Evolutionary conservation across 2,329 filamentous ascomycete species (phyloP), one percentile per base, ranked within the genome.

Genomic region (Ceratocystis eucalypticola): DNA sequence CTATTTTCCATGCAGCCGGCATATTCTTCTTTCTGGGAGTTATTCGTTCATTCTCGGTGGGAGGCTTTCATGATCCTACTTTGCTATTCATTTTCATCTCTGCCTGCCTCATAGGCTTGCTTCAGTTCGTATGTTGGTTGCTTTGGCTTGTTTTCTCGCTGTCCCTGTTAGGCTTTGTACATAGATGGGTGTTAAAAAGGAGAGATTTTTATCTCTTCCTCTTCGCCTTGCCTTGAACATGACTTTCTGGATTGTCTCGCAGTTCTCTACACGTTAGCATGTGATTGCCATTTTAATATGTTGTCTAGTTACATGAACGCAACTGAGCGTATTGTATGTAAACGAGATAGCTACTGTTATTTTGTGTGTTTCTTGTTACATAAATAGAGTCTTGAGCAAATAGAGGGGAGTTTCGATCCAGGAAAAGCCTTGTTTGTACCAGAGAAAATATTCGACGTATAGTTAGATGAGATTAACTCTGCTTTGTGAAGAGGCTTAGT

Each of bases 121-220:
- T 59, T 30, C 5, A 59, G 55, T 59, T 59, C 28, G 55, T 30
- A 59, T 30, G 53, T 28, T 28, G 28, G 55, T 25, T 59, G 28
- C 28, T 33, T 37, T 59, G 55, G 15, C n/a, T 30, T 37, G n/a
- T 59, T 30, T n/a, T 37, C 33, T 30, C 30, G 12, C 7, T 57
- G 5, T 59, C 25, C 55, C 55, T 37, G 55, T 7, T 59, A 25
- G 25, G 55, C 30, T 59, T 17, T 59, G 55, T 59, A 59, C 30
- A 37, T 59, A 59, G 55, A 59, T 59, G 12, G 55, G 25, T n/a
- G 55, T n/a, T 59, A 8, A 28, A 37, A 59, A 48, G 17, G 55
- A 59, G 55, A 59, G 55, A 37, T 59, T 59, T 28, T 59, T n/a
- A 59, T 59, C 55, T 59, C 28, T 28, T 57, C 53, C n/a, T 53